These are phyloP conservation scores for Powellomyces hirtus DNA, from an alignment of 192 early-diverging fungal genomes.

Conservation along the genomic window DNA sequence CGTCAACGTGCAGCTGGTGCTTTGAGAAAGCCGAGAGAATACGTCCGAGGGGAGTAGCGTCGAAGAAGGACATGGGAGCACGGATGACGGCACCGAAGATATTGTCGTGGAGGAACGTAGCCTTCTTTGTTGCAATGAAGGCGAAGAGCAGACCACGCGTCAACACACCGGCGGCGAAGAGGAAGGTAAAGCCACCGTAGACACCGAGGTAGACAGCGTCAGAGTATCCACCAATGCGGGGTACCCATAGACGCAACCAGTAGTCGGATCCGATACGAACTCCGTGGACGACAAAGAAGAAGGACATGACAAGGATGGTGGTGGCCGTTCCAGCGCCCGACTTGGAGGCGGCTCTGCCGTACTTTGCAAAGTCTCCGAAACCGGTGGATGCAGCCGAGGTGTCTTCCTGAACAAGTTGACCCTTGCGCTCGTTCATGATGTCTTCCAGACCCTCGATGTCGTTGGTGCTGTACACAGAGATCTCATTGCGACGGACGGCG, in stretches of 20 bases:
- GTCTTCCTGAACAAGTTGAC: constrained; percentile 36
- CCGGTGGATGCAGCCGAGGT: constrained; percentile 29
- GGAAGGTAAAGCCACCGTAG: constrained; percentile 53
- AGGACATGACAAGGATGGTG: constrained; percentile 41
- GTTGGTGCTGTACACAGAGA: constrained; percentile 53
- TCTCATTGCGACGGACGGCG: constrained; percentile 57
- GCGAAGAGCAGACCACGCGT: constrained; percentile 55
- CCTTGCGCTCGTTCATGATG: constrained; percentile 40
- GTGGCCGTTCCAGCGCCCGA: constrained; percentile 32
- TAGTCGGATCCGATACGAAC: constrained; percentile 57
- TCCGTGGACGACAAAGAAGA: constrained; percentile 62
- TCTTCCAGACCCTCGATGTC: constrained; percentile 29
- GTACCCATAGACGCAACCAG: constrained; percentile 43
- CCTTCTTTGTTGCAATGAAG: constrained; percentile 48
- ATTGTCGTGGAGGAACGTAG: constrained; percentile 52
- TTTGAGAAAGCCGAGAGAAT: constrained; percentile 54
- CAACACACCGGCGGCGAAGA: constrained; percentile 54
- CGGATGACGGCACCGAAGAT: constrained; percentile 35
- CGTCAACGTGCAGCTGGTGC: constrained; percentile 53
- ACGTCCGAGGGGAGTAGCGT: constrained; percentile 58
- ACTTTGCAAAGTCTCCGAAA: constrained; percentile 35
- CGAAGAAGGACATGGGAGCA: constrained; percentile 61
- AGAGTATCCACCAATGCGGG: constrained; percentile 39
- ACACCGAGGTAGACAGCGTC: constrained; percentile 53
- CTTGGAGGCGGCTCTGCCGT: constrained; percentile 16